Percentiles rank a stretch among this genome's conserved stretches.
Conservation (phyloP, 1,139 yeast species). For the Komagataea norvegica region DNA sequence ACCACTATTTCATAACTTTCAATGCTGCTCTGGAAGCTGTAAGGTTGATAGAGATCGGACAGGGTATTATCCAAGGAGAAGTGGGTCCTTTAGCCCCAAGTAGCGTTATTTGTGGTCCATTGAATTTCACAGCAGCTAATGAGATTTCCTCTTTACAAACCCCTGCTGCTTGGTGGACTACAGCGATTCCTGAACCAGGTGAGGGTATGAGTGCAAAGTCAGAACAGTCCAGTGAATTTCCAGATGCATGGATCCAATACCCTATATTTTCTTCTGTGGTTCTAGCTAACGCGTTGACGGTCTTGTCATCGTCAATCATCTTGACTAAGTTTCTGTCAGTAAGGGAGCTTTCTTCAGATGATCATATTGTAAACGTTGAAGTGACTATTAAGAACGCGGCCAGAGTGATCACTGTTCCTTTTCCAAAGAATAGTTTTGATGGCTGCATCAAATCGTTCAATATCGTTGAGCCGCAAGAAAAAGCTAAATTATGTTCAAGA, state of each 20-base stretch:
- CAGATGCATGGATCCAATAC: constrained; percentile 42
- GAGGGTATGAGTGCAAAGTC: constrained; percentile 21
- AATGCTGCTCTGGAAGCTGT: constrained; percentile 22
- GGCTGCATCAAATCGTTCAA: constrained; percentile 15
- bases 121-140: constrained; percentile 21
- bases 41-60: constrained; percentile 20
- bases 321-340: constrained; percentile 18
- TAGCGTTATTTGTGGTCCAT: constrained; percentile 28
- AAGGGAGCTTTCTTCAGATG: constrained; percentile 7
- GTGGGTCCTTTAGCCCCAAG: constrained; percentile 14
- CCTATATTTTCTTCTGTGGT: constrained; percentile 30
- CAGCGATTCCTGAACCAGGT: constrained; percentile 24
- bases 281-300: constrained; percentile 26
- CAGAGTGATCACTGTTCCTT: constrained; percentile 11
- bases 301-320: constrained; percentile 21
- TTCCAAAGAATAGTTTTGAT: constrained; percentile 10
- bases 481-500: constrained; percentile 19
- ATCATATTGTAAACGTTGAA: constrained; percentile 14
- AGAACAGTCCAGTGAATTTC: constrained; percentile 23
- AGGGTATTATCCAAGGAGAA: constrained; percentile 23
- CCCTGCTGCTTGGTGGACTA: constrained; percentile 29
- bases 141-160: constrained; percentile 20
- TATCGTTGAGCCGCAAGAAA: constrained; percentile 14
- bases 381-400: constrained; percentile 13
- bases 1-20: constrained; percentile 18